Percentiles rank a stretch among this genome's conserved stretches.
These are phyloP conservation scores for Jamesozyma rosinii DNA, from an alignment of 805 yeast genomes.

Conservation along the genomic window DNA sequence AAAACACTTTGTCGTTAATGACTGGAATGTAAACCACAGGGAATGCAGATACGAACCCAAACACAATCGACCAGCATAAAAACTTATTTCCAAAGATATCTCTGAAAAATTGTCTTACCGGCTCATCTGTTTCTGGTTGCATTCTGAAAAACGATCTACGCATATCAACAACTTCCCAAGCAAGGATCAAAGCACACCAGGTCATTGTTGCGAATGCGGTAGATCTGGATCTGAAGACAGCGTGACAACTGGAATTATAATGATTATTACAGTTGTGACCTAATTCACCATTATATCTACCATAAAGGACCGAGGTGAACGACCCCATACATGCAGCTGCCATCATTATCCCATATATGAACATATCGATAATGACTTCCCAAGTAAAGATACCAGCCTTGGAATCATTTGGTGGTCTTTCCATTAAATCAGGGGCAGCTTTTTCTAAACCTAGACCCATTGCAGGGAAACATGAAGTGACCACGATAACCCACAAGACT, in stretches of 20 bases:
- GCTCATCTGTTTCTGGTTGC: constrained; percentile 56
- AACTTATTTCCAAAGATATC: constrained; percentile 70
- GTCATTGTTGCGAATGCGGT: constrained; percentile 75
- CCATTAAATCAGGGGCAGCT: constrained; percentile 91
- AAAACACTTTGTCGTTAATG: constrained; percentile 67
- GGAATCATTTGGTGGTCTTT: constrained; percentile 84
- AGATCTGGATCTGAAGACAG: constrained; percentile 68
- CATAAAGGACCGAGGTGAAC: constrained; percentile 60
- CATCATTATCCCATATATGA: constrained; percentile 64
- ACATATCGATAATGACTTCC: constrained; percentile 58
- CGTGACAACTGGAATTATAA: constrained; percentile 40
- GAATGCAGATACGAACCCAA: constrained; percentile 63
- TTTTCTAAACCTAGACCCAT: constrained; percentile 96
- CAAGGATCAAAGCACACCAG: constrained; percentile 73
- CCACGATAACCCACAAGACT: constrained; percentile 90
- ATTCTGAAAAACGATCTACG: constrained; percentile 60
- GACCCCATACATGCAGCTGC: constrained; percentile 60
- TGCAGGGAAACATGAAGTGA: constrained; percentile 98
- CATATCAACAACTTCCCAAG: constrained; percentile 77
- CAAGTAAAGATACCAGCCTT: constrained; percentile 73
- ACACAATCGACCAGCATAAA: constrained; percentile 69
- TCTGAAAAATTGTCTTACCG: constrained; percentile 48
- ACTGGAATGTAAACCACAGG: constrained; percentile 84
- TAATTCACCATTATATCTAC: constrained; percentile 53
- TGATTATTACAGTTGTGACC: constrained; percentile 56